Conservation (phyloP, 2,329 filamentous ascomycete species). For the Fonsecaea pedrosoi region DNA sequence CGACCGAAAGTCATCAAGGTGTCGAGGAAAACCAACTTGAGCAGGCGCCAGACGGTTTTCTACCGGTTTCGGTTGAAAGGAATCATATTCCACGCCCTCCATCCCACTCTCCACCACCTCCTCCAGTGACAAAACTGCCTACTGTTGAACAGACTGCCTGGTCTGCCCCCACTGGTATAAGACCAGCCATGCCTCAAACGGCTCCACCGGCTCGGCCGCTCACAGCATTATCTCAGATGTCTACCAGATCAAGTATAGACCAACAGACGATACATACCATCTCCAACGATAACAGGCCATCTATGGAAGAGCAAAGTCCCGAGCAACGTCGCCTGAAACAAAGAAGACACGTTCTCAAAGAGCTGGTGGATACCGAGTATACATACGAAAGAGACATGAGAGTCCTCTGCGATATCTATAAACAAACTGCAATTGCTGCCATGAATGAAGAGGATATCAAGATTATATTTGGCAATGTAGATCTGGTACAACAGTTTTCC, state of each 20-base stretch:
- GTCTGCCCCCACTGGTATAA: constrained; percentile 29
- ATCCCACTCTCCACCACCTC: constrained; percentile 39
- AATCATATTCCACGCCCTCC: constrained; percentile 35
- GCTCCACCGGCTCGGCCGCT: constrained; percentile 29
- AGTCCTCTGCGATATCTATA: constrained; percentile 96
- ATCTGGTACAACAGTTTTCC: constrained; percentile 88
- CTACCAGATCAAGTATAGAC: constrained; percentile 31
- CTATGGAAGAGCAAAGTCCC: constrained; percentile 43
- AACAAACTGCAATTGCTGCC: constrained; percentile 83
- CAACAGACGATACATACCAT: constrained; percentile 24
- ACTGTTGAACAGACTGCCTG: constrained; percentile 35
- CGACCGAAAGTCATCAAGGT: constrained; percentile 3
- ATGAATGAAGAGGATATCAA: constrained; percentile 85
- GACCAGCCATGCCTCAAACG: constrained; percentile 13
- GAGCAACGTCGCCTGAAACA: constrained; percentile 77
- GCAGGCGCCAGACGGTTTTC: not conserved
- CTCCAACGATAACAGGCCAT: constrained; percentile 27
- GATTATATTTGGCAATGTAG: constrained; percentile 88
- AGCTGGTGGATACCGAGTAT: constrained; percentile 90
- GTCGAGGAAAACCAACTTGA: not conserved
- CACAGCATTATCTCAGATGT: constrained; percentile 32
- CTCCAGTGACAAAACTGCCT: constrained; percentile 29
- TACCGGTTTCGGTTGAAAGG: constrained; percentile 7
- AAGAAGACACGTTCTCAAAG: constrained; percentile 84
- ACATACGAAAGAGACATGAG: constrained; percentile 95